Evolutionary conservation across 202 grass and related monocot genomes (phyloP).

Genomic region (Schoenoplectus tabernaemontani): DNA sequence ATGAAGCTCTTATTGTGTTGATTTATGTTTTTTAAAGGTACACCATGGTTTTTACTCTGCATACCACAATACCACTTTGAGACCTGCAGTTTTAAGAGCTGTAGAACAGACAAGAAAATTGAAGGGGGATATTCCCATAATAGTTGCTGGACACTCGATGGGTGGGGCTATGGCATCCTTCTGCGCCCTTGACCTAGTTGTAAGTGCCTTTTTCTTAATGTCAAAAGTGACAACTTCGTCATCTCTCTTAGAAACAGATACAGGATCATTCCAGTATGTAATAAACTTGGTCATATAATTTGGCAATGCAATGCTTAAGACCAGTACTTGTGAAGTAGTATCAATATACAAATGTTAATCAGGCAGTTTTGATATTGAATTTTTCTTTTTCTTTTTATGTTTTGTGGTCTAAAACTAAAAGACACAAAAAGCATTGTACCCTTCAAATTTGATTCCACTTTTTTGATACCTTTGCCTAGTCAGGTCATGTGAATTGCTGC

Average conservation of each 20-base stretch:
- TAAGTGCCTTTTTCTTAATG: conserved; percentile 36
- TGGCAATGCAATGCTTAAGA: not conserved
- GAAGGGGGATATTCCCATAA: conserved; percentile 65
- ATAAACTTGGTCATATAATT: not conserved
- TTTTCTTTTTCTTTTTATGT: not conserved
- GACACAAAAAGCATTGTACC: not conserved
- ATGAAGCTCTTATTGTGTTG: not conserved
- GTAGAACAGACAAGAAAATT: conserved; percentile 53
- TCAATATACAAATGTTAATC: no score
- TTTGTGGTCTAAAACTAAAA: not conserved
- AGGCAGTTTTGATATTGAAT: not conserved
- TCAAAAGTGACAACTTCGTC: not conserved
- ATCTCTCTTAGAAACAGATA: not conserved
- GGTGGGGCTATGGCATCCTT: conserved; percentile 96
- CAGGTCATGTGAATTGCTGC: not conserved
- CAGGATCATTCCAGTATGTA: not conserved
- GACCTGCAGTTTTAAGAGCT: conserved; percentile 53
- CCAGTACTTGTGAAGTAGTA: not conserved
- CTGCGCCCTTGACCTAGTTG: conserved; percentile 91
- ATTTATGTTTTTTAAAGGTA: conserved; percentile 40
- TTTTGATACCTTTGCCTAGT: not conserved
- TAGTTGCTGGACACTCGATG: conserved; percentile 90
- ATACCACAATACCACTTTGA: conserved; percentile 86
- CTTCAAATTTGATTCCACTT: not conserved
- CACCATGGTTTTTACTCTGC: conserved; percentile 94